Evolutionary conservation across 2,329 filamentous ascomycete species (phyloP), one percentile per base, ranked within the genome.

Genomic region (Coniochaeta ligniaria): DNA sequence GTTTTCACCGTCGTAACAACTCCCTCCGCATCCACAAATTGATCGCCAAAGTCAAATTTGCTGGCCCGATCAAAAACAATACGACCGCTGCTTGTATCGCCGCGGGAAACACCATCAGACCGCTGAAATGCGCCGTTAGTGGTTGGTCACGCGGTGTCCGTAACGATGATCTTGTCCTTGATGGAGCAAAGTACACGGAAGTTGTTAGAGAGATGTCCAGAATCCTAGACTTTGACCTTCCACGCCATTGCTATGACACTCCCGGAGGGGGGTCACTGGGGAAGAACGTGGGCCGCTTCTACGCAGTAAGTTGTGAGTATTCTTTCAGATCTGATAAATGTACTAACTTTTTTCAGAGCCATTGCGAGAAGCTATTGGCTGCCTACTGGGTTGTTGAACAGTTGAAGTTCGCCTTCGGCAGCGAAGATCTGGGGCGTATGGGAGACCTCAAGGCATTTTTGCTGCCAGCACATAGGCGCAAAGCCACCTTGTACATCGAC

Each of bases 331-430:
- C 22, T 35, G 5, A 2, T n/a, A 14, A 35, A n/a, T 31, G 8
- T 6, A 3, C 38, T 24, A 31, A 9, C 16, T 9, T 3, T 3
- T 38, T 12, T 14, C 28, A 65, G 65, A 52, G n/a, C 50, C 28
- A 58, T 17, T 43, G 35, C 22, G 64, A 67, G 12, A 66, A 67
- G 11, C 62, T 66, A 14, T 12, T 67, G 0, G 60, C 62, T 0
- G 43, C 61, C 0, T 63, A 59, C 24, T 66, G 64, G 64, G 47
- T 66, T 1, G n/a, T 62, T 22, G 59, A 64, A 6, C 20, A 61
- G 0, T 36, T 66, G 0, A 57, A 61, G 2, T 59, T 60, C 14
- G 26, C 57, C 0, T 57, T 66, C 1, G 2, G 47, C 63, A 0
- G 58, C 55, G 0, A n/a, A n/a, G 62, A 67, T 11, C 12, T 63